Conservation (phyloP, 768 basidiomycete species). For the Crepidotus variabilis region DNA sequence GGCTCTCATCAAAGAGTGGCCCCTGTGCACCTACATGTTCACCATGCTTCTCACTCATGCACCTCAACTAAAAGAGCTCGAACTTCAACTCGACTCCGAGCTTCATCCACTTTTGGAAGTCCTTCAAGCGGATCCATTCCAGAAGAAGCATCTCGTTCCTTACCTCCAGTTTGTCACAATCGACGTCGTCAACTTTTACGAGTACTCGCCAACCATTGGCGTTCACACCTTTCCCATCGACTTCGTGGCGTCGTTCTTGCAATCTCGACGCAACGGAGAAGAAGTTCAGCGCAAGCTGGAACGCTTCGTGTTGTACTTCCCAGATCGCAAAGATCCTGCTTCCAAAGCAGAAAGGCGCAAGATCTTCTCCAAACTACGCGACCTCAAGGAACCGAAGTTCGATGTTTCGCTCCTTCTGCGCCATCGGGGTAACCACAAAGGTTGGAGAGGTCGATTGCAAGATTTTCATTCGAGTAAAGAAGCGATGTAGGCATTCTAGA, state of each 20-base stretch:
- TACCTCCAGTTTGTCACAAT: not conserved
- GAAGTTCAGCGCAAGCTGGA: not conserved
- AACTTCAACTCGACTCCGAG: not conserved
- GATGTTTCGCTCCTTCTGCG: not conserved
- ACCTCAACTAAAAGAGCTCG: not conserved
- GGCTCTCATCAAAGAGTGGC: not conserved
- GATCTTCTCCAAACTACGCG: not conserved
- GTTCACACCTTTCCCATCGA: not conserved
- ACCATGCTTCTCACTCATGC: not conserved
- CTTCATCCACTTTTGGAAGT: not conserved
- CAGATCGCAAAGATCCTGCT: not conserved
- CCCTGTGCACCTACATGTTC: not conserved
- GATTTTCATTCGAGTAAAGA: not conserved
- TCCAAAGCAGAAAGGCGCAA: not conserved
- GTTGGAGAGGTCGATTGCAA: not conserved
- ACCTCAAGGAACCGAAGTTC: not conserved
- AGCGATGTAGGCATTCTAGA: no score
- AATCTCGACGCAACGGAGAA: no score
- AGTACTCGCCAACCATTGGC: not conserved
- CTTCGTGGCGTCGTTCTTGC: not conserved
- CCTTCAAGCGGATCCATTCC: not conserved
- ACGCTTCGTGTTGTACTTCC: not conserved
- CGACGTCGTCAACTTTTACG: not conserved
- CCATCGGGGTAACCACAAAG: not conserved
- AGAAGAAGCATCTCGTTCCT: not conserved